These are phyloP conservation scores for Lipomyces kockii DNA, from an alignment of 805 yeast genomes.

Conservation along the genomic window DNA sequence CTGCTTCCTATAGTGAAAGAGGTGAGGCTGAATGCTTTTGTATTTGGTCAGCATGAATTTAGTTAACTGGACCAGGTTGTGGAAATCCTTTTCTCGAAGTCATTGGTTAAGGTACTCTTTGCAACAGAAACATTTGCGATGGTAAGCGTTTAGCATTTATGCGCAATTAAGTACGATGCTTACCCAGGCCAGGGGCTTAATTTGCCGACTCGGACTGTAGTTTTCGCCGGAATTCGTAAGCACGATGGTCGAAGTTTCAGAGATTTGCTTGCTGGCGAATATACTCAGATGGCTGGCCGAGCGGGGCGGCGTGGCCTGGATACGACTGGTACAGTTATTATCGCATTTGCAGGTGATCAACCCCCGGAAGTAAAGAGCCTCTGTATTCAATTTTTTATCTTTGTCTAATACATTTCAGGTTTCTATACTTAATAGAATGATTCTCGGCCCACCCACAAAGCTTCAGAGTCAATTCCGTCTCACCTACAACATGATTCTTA, in stretches of 20 bases:
- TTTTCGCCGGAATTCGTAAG: constrained; percentile 80
- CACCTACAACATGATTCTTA: constrained; percentile 94
- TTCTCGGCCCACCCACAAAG: constrained; percentile 88
- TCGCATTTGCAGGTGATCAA: constrained; percentile 62
- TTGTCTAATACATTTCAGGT: neutral
- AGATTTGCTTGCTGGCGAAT: constrained; percentile 89
- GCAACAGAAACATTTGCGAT: constrained; percentile 99
- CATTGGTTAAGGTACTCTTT: constrained; percentile 85
- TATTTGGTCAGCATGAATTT: neutral
- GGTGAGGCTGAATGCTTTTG: constrained; percentile 13
- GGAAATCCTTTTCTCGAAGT: constrained; percentile 86
- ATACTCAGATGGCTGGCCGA: constrained; percentile 98
- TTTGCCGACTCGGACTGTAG: constrained; percentile 94
- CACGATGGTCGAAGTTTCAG: constrained; percentile 89
- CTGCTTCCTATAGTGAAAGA: constrained; percentile 90
- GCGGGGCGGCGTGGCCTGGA: constrained; percentile 98
- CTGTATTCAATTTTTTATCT: neutral
- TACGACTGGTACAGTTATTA: constrained; percentile 89
- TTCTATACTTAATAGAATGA: constrained; percentile 67
- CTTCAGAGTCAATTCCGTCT: constrained; percentile 89
- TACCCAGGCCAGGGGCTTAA: constrained; percentile 64
- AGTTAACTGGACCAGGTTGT: constrained; percentile 52
- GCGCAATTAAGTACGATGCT: neutral
- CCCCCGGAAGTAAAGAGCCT: constrained; percentile 38
- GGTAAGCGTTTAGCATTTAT: constrained; percentile 44